phyloP scores from a whole-genome alignment of 306 rosid genomes.

The Carpinus viminea region DNA sequence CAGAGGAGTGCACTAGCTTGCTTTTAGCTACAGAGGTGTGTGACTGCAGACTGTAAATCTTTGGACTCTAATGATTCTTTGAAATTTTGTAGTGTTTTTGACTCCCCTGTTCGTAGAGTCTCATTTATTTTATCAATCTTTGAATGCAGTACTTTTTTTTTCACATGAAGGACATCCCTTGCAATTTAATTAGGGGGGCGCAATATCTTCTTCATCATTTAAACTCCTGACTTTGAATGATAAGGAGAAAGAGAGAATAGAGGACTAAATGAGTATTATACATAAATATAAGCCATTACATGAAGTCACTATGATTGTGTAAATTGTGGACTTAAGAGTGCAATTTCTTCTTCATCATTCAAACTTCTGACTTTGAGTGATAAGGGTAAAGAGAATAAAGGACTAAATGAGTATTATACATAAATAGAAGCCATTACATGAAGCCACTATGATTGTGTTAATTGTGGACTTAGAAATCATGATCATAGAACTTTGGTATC shows the following conservation, averaged over 20 bases:
- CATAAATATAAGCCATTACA: background rate
- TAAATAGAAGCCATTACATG: background rate
- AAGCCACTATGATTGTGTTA: background rate
- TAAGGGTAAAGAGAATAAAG: no score
- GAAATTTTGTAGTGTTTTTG: background rate
- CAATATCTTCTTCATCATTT: no score
- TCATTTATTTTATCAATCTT: background rate
- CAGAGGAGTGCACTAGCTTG: conserved; percentile 84
- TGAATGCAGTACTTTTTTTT: background rate
- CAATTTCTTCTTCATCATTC: background rate
- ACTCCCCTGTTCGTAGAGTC: background rate
- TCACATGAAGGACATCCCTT: background rate
- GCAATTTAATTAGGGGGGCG: background rate
- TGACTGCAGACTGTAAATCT: conserved; percentile 1
- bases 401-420: background rate
- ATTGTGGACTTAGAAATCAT: background rate
- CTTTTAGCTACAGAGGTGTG: conserved; percentile 87
- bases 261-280: background rate
- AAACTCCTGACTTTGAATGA: background rate
- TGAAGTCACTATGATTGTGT: background rate
- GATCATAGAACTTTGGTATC: background rate
- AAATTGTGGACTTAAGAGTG: background rate
- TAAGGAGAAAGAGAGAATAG: no score
- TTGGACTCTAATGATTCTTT: background rate
- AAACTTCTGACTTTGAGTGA: background rate